These are phyloP conservation scores for Hygrocybe punicea DNA, from an alignment of 768 basidiomycete genomes.

Conservation along the genomic window DNA sequence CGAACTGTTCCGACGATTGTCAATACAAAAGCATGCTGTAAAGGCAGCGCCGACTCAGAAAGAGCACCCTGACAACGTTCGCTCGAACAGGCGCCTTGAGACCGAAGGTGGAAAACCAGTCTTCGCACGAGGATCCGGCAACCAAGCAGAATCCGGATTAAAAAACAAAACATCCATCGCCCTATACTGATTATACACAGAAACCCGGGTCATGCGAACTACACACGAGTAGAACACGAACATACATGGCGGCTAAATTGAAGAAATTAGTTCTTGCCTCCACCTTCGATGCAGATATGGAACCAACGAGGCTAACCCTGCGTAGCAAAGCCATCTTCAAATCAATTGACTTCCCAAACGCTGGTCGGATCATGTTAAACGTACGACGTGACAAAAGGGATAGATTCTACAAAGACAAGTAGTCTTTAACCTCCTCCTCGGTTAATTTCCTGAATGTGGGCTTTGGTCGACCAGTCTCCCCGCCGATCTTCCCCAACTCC, in stretches of 20 bases:
- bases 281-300: background rate
- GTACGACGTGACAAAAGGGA: background rate
- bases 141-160: too few relatives aligned
- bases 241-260: background rate
- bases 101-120: too few relatives aligned
- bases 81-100: too few relatives aligned
- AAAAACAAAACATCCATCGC: background rate
- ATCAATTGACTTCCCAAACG: background rate
- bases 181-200: background rate
- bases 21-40: too few relatives aligned
- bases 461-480: slow-evolving; percentile 64
- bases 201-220: background rate
- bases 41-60: too few relatives aligned
- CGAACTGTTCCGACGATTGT: too few relatives aligned
- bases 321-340: background rate
- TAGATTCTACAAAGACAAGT: slow-evolving; percentile 69
- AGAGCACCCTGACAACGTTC: too few relatives aligned
- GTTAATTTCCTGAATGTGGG: slow-evolving; percentile 93
- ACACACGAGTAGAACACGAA: background rate
- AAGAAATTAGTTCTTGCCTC: background rate
- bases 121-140: too few relatives aligned
- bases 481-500: slow-evolving; percentile 68
- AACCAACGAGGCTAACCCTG: background rate
- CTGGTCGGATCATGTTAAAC: background rate
- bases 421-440: slow-evolving; percentile 97